Base-by-base conservation (phyloP, 2,329 filamentous ascomycete genomes). In the Bipolaris zeicola region DNA sequence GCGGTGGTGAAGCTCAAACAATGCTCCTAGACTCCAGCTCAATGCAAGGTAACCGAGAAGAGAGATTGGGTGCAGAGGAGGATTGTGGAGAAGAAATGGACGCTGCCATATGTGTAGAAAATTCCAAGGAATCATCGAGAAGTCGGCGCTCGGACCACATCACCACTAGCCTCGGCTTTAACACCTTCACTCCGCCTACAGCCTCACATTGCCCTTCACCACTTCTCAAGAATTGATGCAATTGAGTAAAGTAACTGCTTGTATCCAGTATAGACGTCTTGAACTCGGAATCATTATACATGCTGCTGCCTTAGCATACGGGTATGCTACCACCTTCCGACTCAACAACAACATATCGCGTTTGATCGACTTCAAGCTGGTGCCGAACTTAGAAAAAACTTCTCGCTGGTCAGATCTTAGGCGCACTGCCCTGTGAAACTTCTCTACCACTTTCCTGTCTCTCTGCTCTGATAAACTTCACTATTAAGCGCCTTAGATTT, bases 11-110 rank as follows among this genome's bases (percentile, higher is more conserved):
- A 63, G 64, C 44, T 68, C 62, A 72, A 61, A 61, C 63, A 57
- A 64, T 73, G 67, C 69, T 70, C 69, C 70, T 52, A 64, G 67
- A 75, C 73, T 76, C 72, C 72, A 63, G 62, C 65, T 67, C 48
- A 70, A 72, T 74, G 66, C 66, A 74, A 67, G 64, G 62, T 66
- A 60, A 66, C 66, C 50, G 65, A 62, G 65, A 68, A 69, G 67
- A 66, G 39, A 60, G 58, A 63, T 63, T 61, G 55, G 63, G 47
- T 64, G 62, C 28, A 58, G 53, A 57, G 54, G 58, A 61, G 57
- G 51, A 64, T 57, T 61, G 67, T 55, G 61, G 68, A 69, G 57
- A 57, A 52, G 57, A 53, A 49, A 48, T 58, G 52, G 47, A 44
- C 37, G 52, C 39, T 44, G 52, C 46, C 47, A 46, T 55, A 53